Conservation (phyloP, 257 asterid genomes). For the Solanum bukasovii region DNA sequence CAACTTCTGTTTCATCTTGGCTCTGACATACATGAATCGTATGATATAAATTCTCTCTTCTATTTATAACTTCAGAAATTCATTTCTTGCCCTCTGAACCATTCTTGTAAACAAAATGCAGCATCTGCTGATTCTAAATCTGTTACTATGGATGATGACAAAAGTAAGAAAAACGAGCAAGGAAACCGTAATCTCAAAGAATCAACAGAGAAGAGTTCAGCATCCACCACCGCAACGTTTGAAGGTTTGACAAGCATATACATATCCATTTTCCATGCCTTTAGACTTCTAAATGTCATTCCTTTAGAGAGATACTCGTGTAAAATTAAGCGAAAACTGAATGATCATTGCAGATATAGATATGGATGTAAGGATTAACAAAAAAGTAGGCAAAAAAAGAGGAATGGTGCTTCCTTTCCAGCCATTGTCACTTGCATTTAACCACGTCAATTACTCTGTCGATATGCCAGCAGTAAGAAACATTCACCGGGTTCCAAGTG, state of each 20-base stretch:
- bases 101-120: slow-evolving; percentile 17
- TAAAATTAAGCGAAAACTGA: not conserved
- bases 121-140: slow-evolving; percentile 65
- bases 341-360: slow-evolving; percentile 28
- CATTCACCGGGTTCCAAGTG: not conserved
- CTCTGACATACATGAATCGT: slow-evolving; percentile 69
- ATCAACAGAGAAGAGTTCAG: slow-evolving; percentile 6
- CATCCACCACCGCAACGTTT: slow-evolving; percentile 15
- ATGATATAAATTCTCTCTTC: slow-evolving; percentile 8
- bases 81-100: slow-evolving; percentile 8
- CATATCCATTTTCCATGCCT: not conserved
- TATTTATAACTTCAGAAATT: not conserved
- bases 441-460: slow-evolving; percentile 77
- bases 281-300: not conserved
- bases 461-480: slow-evolving; percentile 90
- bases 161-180: slow-evolving; percentile 21
- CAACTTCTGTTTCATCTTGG: slow-evolving; percentile 60
- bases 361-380: slow-evolving; percentile 23
- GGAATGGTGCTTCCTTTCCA: slow-evolving; percentile 97
- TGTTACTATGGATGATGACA: slow-evolving; percentile 28
- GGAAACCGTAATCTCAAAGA: not conserved
- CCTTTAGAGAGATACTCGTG: not conserved
- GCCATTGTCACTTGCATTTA: slow-evolving; percentile 71
- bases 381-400: slow-evolving; percentile 11
- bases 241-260: slow-evolving; percentile 27